Conservation (phyloP, 2,329 filamentous ascomycete species). For the Ustulina deusta region DNA sequence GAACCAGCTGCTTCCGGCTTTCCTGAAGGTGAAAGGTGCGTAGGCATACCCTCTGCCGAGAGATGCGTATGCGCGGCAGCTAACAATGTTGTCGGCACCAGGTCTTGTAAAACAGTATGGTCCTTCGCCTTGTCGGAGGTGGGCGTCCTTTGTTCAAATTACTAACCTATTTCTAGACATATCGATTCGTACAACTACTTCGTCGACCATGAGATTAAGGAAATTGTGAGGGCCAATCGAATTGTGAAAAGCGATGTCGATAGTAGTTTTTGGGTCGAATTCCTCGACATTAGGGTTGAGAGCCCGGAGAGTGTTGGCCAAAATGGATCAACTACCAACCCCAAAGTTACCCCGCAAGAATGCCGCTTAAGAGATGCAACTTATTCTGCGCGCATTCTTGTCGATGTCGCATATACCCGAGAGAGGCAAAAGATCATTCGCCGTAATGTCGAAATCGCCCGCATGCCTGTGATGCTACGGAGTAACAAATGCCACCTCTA, state of each 20-base stretch:
- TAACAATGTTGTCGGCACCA: slow-evolving; percentile 25
- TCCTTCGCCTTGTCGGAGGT: neutral
- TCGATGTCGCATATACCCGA: slow-evolving; percentile 91
- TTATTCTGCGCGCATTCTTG: slow-evolving; percentile 94
- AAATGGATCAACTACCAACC: slow-evolving; percentile 76
- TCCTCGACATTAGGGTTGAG: slow-evolving; percentile 90
- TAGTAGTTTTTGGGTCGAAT: slow-evolving; percentile 91
- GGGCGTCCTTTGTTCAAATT: slow-evolving; percentile 11
- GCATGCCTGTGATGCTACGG: slow-evolving; percentile 96
- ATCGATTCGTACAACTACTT: slow-evolving; percentile 99
- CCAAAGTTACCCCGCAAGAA: slow-evolving; percentile 91
- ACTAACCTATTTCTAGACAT: slow-evolving; percentile 62
- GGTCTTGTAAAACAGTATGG: slow-evolving; percentile 83
- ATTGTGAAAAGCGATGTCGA: slow-evolving; percentile 93
- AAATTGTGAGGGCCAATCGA: slow-evolving; percentile 92
- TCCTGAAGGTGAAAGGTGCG: slow-evolving; percentile 91
- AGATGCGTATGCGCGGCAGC: slow-evolving; percentile 10
- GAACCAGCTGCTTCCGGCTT: slow-evolving; percentile 97
- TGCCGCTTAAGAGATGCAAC: slow-evolving; percentile 96
- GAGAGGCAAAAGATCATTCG: slow-evolving; percentile 81
- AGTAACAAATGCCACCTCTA: slow-evolving; percentile 92
- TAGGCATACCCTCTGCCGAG: slow-evolving; percentile 34
- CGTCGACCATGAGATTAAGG: slow-evolving; percentile 94
- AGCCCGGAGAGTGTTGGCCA: slow-evolving; percentile 82
- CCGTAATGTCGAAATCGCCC: slow-evolving; percentile 83